Percentiles rank a stretch among this genome's conserved stretches.
These are phyloP conservation scores for Anthracocystis setariae DNA, from an alignment of 1,284 basidiomycete genomes.

Conservation along the genomic window DNA sequence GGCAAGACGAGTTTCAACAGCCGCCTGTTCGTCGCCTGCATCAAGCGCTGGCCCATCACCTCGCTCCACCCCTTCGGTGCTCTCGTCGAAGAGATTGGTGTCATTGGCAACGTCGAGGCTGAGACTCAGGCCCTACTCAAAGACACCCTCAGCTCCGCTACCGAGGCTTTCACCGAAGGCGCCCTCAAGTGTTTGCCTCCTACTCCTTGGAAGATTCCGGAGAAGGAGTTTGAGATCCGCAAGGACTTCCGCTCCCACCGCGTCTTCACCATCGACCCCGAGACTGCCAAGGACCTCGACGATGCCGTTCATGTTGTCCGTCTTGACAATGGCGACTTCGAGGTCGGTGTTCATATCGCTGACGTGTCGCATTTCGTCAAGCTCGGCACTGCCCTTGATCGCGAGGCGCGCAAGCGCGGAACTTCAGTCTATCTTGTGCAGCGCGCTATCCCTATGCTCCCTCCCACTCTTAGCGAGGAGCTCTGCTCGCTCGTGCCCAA, in stretches of 20 bases:
- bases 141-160: conserved; percentile 79
- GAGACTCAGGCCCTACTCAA: conserved; percentile 97
- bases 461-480: conserved; percentile 87
- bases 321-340: conserved; percentile 89
- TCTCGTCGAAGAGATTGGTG: conserved; percentile 94
- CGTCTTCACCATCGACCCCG: conserved; percentile 93
- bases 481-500: conserved; percentile 89
- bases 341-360: conserved; percentile 91
- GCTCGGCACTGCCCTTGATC: conserved; percentile 93
- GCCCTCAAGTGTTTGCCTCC: conserved; percentile 96
- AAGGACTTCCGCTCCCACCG: conserved; percentile 85
- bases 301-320: conserved; percentile 88
- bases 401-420: conserved; percentile 95
- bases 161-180: conserved; percentile 71
- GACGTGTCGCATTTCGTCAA: conserved; percentile 96
- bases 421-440: conserved; percentile 97
- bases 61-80: conserved; percentile 99
- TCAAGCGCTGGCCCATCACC: conserved; percentile 87
- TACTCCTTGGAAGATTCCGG: conserved; percentile 91
- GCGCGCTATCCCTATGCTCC: conserved; percentile 94
- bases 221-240: conserved; percentile 85
- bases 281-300: conserved; percentile 88
- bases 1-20: conserved; percentile 80
- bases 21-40: conserved; percentile 94
- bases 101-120: conserved; percentile 97